phyloP scores from a whole-genome alignment of 192 early-diverging fungal genomes.

The Mortierella alpina region DNA sequence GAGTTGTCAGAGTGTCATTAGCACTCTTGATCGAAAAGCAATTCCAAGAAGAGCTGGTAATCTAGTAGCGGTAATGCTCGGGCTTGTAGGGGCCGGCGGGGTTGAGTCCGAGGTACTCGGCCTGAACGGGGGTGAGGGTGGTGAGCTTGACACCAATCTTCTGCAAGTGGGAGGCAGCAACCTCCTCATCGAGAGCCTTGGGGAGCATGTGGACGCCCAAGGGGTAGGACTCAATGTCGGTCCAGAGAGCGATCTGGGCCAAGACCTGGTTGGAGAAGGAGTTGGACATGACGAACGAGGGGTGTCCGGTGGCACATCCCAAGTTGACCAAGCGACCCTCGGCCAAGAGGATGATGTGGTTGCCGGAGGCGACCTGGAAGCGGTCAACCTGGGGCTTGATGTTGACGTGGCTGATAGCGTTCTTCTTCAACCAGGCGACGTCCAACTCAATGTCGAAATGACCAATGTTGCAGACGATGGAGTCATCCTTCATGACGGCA shows the following conservation, averaged over 20 bases:
- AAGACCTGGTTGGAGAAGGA: conserved; percentile 99
- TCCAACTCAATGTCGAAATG: conserved; percentile 99
- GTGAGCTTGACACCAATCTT: conserved; percentile 97
- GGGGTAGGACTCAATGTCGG: conserved; percentile 84
- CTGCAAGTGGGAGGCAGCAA: conserved; percentile 92
- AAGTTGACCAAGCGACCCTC: conserved; percentile 99
- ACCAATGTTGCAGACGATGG: conserved; percentile 99
- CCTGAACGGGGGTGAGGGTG: conserved; percentile 71
- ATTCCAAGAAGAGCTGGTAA: neutral
- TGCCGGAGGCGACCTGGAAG: conserved; percentile 89
- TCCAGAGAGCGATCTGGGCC: conserved; percentile 99
- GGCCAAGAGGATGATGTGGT: conserved; percentile 96
- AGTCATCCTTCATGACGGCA: conserved; percentile 95
- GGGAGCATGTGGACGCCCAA: conserved; percentile 98
- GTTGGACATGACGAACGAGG: conserved; percentile 99
- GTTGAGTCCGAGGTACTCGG: conserved; percentile 84
- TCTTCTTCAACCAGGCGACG: conserved; percentile 97
- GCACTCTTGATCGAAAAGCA: neutral
- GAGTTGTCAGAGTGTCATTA: too few species aligned
- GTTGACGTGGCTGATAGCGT: conserved; percentile 88
- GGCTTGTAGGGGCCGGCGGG: conserved; percentile 95
- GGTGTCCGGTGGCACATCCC: conserved; percentile 98
- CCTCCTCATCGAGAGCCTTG: conserved; percentile 99
- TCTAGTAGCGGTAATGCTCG: conserved; percentile 93
- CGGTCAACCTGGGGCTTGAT: conserved; percentile 99